These are phyloP conservation scores for Zygosaccharomyces bailii DNA, from an alignment of 805 yeast species.

Conservation along the genomic window DNA sequence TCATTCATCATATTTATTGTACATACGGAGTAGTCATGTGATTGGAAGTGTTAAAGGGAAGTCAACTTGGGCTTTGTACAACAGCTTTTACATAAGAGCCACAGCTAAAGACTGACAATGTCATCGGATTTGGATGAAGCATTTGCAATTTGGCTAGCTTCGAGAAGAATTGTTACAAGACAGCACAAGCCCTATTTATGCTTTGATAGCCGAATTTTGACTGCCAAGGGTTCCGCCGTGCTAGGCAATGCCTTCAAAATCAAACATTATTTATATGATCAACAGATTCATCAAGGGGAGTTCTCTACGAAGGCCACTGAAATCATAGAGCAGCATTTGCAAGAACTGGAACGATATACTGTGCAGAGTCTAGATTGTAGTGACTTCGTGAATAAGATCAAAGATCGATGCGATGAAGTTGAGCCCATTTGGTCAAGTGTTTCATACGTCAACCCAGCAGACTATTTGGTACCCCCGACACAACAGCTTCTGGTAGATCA, in stretches of 20 bases:
- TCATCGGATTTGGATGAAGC: slow-evolving; percentile 10
- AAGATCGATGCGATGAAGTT: slow-evolving; percentile 13
- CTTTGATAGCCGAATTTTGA: slow-evolving; percentile 10
- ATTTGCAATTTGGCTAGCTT: slow-evolving; percentile 15
- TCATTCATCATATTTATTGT: slow-evolving; percentile 2
- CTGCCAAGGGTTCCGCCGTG: slow-evolving; percentile 3
- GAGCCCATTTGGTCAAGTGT: slow-evolving; percentile 28
- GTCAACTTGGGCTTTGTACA: neutral
- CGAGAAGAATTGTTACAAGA: slow-evolving; percentile 13
- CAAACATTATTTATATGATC: slow-evolving; percentile 6
- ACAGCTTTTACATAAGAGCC: too few relatives aligned
- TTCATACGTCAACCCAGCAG: slow-evolving; percentile 22
- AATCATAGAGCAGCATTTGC: slow-evolving; percentile 10
- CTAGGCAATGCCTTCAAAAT: slow-evolving; percentile 1
- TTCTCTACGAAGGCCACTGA: slow-evolving; percentile 6
- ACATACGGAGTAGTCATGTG: slow-evolving; percentile 6
- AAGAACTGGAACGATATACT: slow-evolving; percentile 9
- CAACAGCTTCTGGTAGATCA: slow-evolving; percentile 21
- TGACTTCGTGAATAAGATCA: slow-evolving; percentile 7
- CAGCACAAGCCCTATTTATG: slow-evolving; percentile 8
- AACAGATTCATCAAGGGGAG: slow-evolving; percentile 1
- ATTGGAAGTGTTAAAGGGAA: neutral
- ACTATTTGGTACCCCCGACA: slow-evolving; percentile 19
- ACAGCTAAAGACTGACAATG: neutral
- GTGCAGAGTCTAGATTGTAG: slow-evolving; percentile 11